These are phyloP conservation scores for Lactarius vividus DNA, from an alignment of 768 basidiomycete species.

Conservation along the genomic window DNA sequence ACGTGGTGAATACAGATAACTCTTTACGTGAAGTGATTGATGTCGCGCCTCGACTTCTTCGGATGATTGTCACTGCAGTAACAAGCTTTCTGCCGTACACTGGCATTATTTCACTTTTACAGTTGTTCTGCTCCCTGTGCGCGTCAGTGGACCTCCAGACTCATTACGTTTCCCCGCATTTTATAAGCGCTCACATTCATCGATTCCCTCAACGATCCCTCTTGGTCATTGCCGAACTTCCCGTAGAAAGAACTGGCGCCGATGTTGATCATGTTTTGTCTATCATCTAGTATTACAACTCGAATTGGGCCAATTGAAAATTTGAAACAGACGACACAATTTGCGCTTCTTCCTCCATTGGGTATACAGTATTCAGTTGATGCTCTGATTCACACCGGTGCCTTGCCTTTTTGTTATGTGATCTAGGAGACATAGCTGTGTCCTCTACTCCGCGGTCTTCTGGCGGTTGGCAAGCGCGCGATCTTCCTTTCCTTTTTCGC, in stretches of 20 bases:
- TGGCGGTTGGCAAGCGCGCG: background rate
- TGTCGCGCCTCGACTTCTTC: background rate
- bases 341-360: conserved; percentile 47
- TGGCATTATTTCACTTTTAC: background rate
- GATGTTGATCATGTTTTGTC: conserved; percentile 14
- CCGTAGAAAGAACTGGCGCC: conserved; percentile 5
- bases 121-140: conserved; percentile 4
- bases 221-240: conserved; percentile 10
- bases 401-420: conserved; percentile 50
- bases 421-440: conserved; percentile 1
- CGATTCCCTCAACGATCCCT: background rate
- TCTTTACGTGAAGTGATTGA: conserved; percentile 6
- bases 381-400: conserved; percentile 52
- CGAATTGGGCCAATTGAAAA: conserved; percentile 36
- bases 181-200: conserved; percentile 5
- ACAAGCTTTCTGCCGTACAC: conserved; percentile 10
- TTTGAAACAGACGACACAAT: conserved; percentile 47
- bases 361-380: conserved; percentile 36
- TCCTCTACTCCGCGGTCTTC: background rate
- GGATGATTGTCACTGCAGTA: conserved; percentile 2
- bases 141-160: conserved; percentile 1
- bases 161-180: conserved; percentile 6
- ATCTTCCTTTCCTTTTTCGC: conserved; percentile 4
- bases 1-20: conserved; percentile 13
- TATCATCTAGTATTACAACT: conserved; percentile 17